Conservation (phyloP, 169 alveolate species). For the Eimeria necatrix region DNA sequence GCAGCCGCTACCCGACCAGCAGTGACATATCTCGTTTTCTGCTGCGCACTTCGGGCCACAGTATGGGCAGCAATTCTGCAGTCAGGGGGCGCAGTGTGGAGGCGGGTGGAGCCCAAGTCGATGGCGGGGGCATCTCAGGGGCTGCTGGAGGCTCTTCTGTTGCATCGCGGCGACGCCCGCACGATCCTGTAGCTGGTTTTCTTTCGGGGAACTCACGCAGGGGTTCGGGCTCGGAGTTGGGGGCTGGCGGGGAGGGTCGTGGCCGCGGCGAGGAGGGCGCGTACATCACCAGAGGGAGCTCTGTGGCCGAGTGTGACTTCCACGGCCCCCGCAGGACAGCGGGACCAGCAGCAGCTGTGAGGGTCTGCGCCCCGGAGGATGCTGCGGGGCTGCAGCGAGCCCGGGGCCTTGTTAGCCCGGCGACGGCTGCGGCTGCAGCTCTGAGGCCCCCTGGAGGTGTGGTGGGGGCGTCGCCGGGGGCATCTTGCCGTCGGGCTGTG, state of each 20-base stretch:
- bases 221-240: constrained; percentile 22
- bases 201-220: constrained; percentile 28
- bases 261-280: neutral
- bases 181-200: constrained; percentile 4
- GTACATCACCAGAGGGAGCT: neutral
- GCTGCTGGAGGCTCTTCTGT: neutral
- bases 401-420: neutral
- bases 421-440: neutral
- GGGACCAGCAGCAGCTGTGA: neutral
- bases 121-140: neutral
- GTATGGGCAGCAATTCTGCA: neutral
- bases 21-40: constrained; percentile 61
- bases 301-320: constrained; percentile 13
- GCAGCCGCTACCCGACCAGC: constrained; percentile 66
- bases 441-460: neutral
- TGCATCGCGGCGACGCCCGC: constrained; percentile 35
- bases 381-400: neutral
- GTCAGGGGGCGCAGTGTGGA: neutral
- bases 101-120: neutral
- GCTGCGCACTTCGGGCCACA: constrained; percentile 50
- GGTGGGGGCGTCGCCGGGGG: neutral
- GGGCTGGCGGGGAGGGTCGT: constrained; percentile 9
- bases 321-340: constrained; percentile 7
- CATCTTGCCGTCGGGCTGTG: constrained; percentile 14
- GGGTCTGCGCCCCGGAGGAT: neutral